A percentile compares a stretch with the other conserved stretches of the same genome.
Conservation (phyloP, 2,329 filamentous ascomycete genomes). For the Neurospora sp. region DNA sequence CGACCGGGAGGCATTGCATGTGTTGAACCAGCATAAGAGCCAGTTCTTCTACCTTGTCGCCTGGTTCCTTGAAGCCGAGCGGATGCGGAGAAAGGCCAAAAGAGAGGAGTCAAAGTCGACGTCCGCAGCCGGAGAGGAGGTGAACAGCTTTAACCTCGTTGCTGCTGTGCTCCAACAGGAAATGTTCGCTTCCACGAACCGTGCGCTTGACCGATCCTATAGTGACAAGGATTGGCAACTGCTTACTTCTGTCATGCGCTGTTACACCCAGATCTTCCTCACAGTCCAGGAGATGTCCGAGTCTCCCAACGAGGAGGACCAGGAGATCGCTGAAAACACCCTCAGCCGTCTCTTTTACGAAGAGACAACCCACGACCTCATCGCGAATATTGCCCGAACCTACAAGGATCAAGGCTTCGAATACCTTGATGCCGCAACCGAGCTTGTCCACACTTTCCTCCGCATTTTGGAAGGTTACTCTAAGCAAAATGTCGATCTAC, state of each 20-base stretch:
- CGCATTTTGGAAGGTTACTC: slow-evolving; percentile 88
- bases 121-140: slow-evolving; percentile 30
- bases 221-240: slow-evolving; percentile 84
- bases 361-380: slow-evolving; percentile 80
- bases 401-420: slow-evolving; percentile 93
- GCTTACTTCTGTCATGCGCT: slow-evolving; percentile 79
- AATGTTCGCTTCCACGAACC: slow-evolving; percentile 82
- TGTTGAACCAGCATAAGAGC: slow-evolving; percentile 64
- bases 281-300: slow-evolving; percentile 89
- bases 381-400: slow-evolving; percentile 68
- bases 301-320: slow-evolving; percentile 79
- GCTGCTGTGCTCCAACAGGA: slow-evolving; percentile 89
- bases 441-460: slow-evolving; percentile 83
- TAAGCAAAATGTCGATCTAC: slow-evolving; percentile 89
- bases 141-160: slow-evolving; percentile 75
- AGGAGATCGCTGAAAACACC: slow-evolving; percentile 96
- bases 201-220: slow-evolving; percentile 66
- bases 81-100: slow-evolving; percentile 54
- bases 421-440: slow-evolving; percentile 85
- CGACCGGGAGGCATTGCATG: slow-evolving; percentile 76
- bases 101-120: slow-evolving; percentile 37
- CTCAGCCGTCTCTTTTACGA: slow-evolving; percentile 98
- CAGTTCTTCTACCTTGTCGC: slow-evolving; percentile 89
- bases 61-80: slow-evolving; percentile 88
- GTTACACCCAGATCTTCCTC: slow-evolving; percentile 86